Evolutionary conservation across 2,329 filamentous ascomycete genomes (phyloP).

Genomic region (Neofusicoccum umdonicola): DNA sequence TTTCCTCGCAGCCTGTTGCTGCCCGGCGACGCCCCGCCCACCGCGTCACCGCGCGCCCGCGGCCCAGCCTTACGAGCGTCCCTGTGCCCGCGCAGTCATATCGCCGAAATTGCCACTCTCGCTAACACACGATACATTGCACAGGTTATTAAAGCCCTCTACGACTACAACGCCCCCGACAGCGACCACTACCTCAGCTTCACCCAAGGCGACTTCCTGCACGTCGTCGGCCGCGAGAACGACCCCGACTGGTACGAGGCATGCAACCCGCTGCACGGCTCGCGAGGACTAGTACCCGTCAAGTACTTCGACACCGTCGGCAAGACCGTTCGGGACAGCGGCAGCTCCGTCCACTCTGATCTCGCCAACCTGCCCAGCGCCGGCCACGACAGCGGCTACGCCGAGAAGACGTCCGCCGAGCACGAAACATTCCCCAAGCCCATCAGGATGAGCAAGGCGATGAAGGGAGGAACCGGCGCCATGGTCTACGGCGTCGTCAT

Average conservation of each 20-base stretch:
- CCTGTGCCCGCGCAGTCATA: conserved; percentile 16
- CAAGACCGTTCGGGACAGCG: conserved; percentile 87
- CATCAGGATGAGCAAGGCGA: conserved; percentile 36
- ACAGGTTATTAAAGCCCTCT: conserved; percentile 94
- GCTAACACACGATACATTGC: conserved; percentile 21
- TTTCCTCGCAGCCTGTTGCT: conserved; percentile 22
- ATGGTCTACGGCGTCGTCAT: conserved; percentile 97
- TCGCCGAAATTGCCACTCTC: conserved; percentile 22
- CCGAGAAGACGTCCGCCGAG: conserved; percentile 47
- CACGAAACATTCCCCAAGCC: conserved; percentile 21
- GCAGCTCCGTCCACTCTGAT: conserved; percentile 42
- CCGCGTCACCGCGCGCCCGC: conserved; percentile 13
- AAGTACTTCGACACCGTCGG: conserved; percentile 90
- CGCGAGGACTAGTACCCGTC: conserved; percentile 88
- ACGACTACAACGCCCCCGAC: conserved; percentile 77
- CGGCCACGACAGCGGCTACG: conserved; percentile 90
- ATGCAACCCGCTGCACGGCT: conserved; percentile 88
- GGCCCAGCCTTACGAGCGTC: conserved; percentile 17
- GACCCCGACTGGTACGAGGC: conserved; percentile 97
- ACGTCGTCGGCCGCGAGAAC: conserved; percentile 94
- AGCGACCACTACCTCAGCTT: conserved; percentile 71
- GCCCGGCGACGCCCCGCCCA: conserved; percentile 6
- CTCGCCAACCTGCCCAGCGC: conserved; percentile 53
- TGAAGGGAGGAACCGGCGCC: conserved; percentile 59
- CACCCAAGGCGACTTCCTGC: conserved; percentile 93